Percentiles rank a stretch among this genome's conserved stretches.
Evolutionary conservation across 2,329 filamentous ascomycete genomes (phyloP).

Genomic region (Hypoxylon sp.): DNA sequence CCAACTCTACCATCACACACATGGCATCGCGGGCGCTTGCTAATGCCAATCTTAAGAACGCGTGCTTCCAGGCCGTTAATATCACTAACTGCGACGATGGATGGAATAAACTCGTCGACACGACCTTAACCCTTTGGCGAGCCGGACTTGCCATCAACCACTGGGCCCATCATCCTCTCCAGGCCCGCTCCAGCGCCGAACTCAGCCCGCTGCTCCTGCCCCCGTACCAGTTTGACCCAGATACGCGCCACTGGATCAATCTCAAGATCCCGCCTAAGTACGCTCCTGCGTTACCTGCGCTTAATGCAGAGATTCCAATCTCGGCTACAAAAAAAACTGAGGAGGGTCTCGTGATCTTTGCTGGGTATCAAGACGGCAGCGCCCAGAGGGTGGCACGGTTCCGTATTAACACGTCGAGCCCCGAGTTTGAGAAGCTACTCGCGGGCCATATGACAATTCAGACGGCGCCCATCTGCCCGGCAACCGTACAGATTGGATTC

Average conservation of each 20-base stretch:
- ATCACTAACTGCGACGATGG: constrained; percentile 20
- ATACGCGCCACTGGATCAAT: constrained; percentile 19
- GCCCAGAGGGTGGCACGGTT: neutral
- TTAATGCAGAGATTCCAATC: neutral
- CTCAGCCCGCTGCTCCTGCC: constrained; percentile 7
- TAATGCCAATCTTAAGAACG: constrained; percentile 23
- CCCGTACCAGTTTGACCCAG: constrained; percentile 23
- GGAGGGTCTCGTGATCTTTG: constrained; percentile 7
- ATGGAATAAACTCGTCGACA: constrained; percentile 9
- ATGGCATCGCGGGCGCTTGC: constrained; percentile 38
- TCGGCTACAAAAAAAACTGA: neutral
- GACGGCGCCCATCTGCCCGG: constrained; percentile 48
- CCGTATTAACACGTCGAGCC: constrained; percentile 14
- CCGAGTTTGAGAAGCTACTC: constrained; percentile 40
- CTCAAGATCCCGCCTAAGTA: constrained; percentile 5
- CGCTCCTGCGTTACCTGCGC: neutral
- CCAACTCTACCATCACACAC: constrained; percentile 33
- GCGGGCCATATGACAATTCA: constrained; percentile 48
- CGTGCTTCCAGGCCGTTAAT: constrained; percentile 29
- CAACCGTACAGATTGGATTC: constrained; percentile 52
- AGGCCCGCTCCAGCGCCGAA: constrained; percentile 6
- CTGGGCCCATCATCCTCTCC: constrained; percentile 18
- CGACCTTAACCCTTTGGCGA: constrained; percentile 19
- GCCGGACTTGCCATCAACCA: constrained; percentile 14
- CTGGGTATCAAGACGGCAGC: constrained; percentile 10